These are phyloP conservation scores for Hypericum perforatum DNA, from an alignment of 345 rosid genomes.

Conservation along the genomic window DNA sequence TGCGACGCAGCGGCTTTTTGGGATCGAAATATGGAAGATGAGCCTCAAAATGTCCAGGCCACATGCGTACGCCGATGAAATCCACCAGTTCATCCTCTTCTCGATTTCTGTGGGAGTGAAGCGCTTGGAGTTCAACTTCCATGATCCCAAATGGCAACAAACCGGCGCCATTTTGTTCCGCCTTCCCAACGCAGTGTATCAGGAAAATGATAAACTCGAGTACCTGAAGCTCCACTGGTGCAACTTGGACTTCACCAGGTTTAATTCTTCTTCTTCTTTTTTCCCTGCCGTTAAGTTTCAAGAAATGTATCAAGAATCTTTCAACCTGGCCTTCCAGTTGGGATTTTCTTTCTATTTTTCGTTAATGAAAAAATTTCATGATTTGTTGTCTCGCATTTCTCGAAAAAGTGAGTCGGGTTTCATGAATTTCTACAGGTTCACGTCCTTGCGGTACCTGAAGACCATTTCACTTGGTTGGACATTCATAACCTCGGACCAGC, in stretches of 20 bases:
- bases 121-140: conserved; percentile 29
- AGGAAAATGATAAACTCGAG: conserved; percentile 8
- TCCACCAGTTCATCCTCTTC: conserved; percentile 17
- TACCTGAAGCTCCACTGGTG: conserved; percentile 25
- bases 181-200: conserved; percentile 20
- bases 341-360: too few species aligned
- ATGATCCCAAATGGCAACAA: conserved; percentile 18
- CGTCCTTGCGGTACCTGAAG: conserved; percentile 13
- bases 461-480: conserved; percentile 32
- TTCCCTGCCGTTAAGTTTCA: too few species aligned
- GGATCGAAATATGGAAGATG: conserved; percentile 11
- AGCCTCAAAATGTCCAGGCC: conserved; percentile 23
- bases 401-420: too few species aligned
- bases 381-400: too few species aligned
- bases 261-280: neutral
- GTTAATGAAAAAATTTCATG: too few species aligned
- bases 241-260: conserved; percentile 3
- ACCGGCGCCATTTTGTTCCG: neutral
- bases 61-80: neutral
- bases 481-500: neutral
- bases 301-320: too few species aligned
- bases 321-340: too few species aligned
- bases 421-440: too few species aligned
- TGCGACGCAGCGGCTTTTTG: neutral
- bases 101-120: conserved; percentile 11